These are phyloP conservation scores for Dactylorhiza incarnata DNA, from an alignment of 106 monocot species.

Conservation along the genomic window DNA sequence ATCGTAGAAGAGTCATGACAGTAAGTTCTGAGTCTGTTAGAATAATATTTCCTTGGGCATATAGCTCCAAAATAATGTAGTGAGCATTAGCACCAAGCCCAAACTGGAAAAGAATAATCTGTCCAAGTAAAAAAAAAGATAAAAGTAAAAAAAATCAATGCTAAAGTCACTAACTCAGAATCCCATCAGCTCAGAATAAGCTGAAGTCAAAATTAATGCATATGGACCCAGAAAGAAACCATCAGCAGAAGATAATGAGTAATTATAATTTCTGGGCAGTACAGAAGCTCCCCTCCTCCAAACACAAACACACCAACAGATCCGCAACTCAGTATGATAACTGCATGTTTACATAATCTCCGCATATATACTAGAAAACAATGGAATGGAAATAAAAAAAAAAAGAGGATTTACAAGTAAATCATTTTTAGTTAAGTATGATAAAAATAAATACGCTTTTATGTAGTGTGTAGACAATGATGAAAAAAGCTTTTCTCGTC, in stretches of 20 bases:
- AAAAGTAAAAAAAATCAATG: background rate
- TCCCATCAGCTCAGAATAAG: background rate
- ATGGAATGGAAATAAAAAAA: background rate
- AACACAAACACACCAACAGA: background rate
- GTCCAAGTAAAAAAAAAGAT: conserved; percentile 15
- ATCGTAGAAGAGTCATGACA: conserved; percentile 89
- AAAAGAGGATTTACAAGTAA: background rate
- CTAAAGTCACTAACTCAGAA: background rate
- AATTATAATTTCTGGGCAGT: background rate
- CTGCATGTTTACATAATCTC: background rate
- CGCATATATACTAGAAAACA: background rate
- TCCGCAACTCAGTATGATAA: background rate
- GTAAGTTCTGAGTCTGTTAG: conserved; percentile 74
- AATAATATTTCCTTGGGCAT: conserved; percentile 91
- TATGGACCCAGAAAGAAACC: background rate
- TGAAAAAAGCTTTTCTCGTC: no score
- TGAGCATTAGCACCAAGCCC: conserved; percentile 84
- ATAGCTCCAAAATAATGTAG: conserved; percentile 83
- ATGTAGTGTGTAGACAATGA: no score
- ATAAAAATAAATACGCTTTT: background rate
- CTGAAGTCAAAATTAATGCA: background rate
- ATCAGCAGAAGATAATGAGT: background rate
- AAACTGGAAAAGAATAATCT: conserved; percentile 97
- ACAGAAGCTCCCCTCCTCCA: background rate
- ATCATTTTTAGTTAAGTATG: background rate